Conservation (phyloP, 257 asterid species). For the Solanum pinnatisectum region DNA sequence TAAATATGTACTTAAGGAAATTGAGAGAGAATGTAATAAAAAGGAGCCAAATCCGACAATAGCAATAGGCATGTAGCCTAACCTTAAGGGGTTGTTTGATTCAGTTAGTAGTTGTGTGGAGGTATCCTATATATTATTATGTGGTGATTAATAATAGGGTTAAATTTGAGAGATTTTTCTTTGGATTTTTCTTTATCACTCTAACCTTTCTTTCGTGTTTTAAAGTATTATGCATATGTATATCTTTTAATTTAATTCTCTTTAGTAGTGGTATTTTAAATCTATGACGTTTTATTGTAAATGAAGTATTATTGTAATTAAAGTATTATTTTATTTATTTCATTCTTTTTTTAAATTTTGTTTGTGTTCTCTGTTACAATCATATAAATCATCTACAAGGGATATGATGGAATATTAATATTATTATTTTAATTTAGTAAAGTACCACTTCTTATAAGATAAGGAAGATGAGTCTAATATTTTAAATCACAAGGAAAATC, state of each 20-base stretch:
- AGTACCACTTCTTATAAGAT: neutral
- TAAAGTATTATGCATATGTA: too few relatives aligned
- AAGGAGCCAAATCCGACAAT: too few relatives aligned
- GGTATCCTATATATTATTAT: too few relatives aligned
- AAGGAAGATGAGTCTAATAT: too few relatives aligned
- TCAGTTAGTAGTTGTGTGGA: neutral
- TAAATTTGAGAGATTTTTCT: neutral
- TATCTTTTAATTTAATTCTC: neutral
- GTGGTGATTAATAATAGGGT: neutral
- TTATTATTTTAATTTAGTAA: neutral
- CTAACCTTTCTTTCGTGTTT: neutral
- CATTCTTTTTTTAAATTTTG: neutral
- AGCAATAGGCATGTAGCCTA: too few relatives aligned
- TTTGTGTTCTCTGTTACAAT: neutral
- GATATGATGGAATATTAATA: neutral
- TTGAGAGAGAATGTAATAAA: too few relatives aligned
- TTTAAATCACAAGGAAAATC: too few relatives aligned
- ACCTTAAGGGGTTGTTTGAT: neutral
- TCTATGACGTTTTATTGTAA: neutral
- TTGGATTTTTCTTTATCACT: too few relatives aligned
- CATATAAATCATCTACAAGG: neutral
- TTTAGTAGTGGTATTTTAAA: neutral
- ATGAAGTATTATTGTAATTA: neutral
- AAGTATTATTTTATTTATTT: neutral
- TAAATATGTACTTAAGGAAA: too few relatives aligned